Evolutionary conservation across 495 filamentous ascomycete genomes (phyloP).

Genomic region (Margaritispora aquatica): DNA sequence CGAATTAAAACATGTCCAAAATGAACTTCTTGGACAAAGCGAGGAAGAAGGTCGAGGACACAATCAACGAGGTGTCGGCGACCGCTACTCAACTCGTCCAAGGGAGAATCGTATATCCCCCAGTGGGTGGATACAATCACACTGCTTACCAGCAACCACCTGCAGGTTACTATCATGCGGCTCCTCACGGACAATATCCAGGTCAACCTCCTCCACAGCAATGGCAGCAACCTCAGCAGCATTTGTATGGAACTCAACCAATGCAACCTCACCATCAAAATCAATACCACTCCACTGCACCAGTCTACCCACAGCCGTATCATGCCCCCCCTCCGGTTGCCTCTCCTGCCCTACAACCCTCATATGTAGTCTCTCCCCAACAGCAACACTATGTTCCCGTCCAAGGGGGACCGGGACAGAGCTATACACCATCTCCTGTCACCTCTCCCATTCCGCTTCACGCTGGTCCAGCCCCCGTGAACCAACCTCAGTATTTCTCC

Average conservation of each 20-base stretch:
- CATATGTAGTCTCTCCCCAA: not conserved
- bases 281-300: not conserved
- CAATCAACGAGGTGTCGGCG: not conserved
- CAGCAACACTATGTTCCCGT: not conserved
- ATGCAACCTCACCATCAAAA: not conserved
- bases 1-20: not conserved
- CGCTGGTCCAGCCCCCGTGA: not conserved
- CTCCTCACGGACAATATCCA: not conserved
- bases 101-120: not conserved
- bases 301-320: not conserved
- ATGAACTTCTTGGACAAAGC: constrained; percentile 2
- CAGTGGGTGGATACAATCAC: not conserved
- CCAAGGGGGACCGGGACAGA: not conserved
- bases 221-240: not conserved
- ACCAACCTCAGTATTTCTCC: not conserved
- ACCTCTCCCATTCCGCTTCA: not conserved
- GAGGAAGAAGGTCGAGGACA: not conserved
- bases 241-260: not conserved
- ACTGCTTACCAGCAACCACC: not conserved
- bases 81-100: not conserved
- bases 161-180: not conserved
- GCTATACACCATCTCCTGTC: not conserved
- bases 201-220: not conserved
- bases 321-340: not conserved
- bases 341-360: not conserved